These are phyloP conservation scores for Avena eriantha DNA, from an alignment of 176 grass and related monocot genomes.

Conservation along the genomic window DNA sequence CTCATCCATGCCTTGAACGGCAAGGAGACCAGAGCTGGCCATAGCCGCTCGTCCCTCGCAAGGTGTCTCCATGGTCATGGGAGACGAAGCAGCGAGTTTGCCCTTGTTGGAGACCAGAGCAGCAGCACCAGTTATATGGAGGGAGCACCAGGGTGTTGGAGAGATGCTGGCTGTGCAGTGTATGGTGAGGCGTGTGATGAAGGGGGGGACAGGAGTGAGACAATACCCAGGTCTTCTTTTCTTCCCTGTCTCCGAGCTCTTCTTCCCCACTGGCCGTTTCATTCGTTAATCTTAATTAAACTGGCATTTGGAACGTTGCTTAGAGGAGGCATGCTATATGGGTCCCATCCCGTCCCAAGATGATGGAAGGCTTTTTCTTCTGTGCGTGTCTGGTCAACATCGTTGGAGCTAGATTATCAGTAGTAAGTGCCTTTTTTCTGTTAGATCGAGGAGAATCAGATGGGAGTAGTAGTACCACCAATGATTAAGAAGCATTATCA, in stretches of 20 bases:
- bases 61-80: slow-evolving; percentile 34
- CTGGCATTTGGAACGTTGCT: slow-evolving; percentile 1
- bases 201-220: neutral
- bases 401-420: neutral
- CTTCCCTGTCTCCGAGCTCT: neutral
- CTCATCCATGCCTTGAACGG: neutral
- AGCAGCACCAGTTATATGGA: neutral
- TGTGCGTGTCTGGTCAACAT: neutral
- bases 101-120: neutral
- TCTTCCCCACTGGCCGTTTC: neutral
- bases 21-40: neutral
- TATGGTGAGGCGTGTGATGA: neutral
- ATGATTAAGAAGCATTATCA: too few relatives aligned
- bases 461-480: neutral
- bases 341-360: too few relatives aligned
- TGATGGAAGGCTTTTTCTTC: neutral
- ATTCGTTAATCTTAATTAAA: neutral
- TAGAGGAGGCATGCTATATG: neutral
- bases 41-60: slow-evolving; percentile 12
- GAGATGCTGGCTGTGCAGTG: neutral
- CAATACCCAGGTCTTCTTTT: neutral
- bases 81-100: neutral
- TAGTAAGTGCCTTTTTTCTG: neutral
- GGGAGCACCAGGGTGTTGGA: neutral
- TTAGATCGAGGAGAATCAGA: neutral